These are phyloP conservation scores for Magnolia sinica DNA, from an alignment of 164 flowering plant species.

Conservation along the genomic window DNA sequence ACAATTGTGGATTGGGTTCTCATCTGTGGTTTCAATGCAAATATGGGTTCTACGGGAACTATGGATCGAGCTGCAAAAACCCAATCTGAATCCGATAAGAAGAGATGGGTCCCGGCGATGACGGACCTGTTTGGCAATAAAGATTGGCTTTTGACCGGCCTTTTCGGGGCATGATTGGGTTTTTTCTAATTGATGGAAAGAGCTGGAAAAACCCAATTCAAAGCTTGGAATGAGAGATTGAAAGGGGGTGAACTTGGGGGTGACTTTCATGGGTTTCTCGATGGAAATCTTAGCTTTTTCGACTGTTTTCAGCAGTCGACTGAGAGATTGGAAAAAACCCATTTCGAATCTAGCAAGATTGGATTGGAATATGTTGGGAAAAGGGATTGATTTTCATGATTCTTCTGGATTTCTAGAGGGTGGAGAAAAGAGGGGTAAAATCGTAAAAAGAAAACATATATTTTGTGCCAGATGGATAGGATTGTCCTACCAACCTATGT, in stretches of 20 bases:
- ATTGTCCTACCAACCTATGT: no score
- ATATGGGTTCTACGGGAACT: slow-evolving; percentile 11
- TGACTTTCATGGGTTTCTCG: neutral
- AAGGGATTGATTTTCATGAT: neutral
- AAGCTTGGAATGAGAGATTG: neutral
- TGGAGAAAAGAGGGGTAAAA: neutral
- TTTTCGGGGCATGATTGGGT: neutral
- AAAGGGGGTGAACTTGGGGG: neutral
- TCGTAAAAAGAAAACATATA: neutral
- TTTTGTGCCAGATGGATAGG: neutral
- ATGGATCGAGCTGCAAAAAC: slow-evolving; percentile 23
- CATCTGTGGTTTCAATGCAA: neutral
- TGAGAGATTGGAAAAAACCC: neutral
- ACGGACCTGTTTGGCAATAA: neutral
- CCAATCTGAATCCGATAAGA: slow-evolving; percentile 1
- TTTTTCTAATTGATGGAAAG: neutral
- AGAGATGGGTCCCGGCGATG: neutral
- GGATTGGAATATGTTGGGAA: neutral
- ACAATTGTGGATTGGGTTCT: slow-evolving; percentile 4
- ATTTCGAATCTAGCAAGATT: neutral
- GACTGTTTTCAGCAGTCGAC: neutral
- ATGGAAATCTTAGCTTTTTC: neutral
- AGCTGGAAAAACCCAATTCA: slow-evolving; percentile 5
- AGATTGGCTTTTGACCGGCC: neutral
- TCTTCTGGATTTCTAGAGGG: neutral